Base-by-base conservation (phyloP, 148 eudicot species). In the Dianthus caryophyllus region DNA sequence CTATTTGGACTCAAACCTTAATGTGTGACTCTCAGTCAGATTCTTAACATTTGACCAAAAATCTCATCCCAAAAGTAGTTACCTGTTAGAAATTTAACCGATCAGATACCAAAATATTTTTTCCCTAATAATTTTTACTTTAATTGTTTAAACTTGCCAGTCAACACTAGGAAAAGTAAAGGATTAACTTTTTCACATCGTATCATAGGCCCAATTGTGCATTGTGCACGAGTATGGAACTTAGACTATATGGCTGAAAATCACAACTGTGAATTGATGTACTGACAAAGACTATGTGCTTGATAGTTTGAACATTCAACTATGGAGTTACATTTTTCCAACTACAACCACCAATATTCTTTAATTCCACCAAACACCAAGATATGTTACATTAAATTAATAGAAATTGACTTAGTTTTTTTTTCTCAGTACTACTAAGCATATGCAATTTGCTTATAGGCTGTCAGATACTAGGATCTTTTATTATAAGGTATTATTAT, bases 251-350 rank as follows among this genome's bases (percentile, higher is more conserved):
- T 18, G 1, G 43, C 64, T n/a, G 31, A 60, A 60, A 38, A 9
- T 6, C 20, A 38, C 26, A 36, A 22, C 54, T 67, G 18, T 38
- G 15, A 16, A 52, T 41, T 22, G 47, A 61, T 54, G 61, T 38
- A 38, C 50, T 22, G 24, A 38, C 33, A 54, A 67, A 53, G 61
- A 54, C 71, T 67, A 51, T 38, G 44, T 0, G 47, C 41, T 68
- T 46, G 17, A 48, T 13, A 31, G 48, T 48, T 70, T 60, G 73
- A 69, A 70, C 36, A 70, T 50, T 49, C 50, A 61, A 70, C 22
- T 26, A 49, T 18, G 39, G 26, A 39, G 27, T 68, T 57, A n/a
- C 41, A 55, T 57, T 69, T n/a, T 56, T 69, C 20, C 62, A 26
- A 57, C 51, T 46, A 69, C 54, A 58, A 46, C 15, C 43, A 57